A percentile compares a stretch with the other conserved stretches of the same genome.
phyloP scores from a whole-genome alignment of 176 grass and related monocot species.

The Alopecurus myosuroides region DNA sequence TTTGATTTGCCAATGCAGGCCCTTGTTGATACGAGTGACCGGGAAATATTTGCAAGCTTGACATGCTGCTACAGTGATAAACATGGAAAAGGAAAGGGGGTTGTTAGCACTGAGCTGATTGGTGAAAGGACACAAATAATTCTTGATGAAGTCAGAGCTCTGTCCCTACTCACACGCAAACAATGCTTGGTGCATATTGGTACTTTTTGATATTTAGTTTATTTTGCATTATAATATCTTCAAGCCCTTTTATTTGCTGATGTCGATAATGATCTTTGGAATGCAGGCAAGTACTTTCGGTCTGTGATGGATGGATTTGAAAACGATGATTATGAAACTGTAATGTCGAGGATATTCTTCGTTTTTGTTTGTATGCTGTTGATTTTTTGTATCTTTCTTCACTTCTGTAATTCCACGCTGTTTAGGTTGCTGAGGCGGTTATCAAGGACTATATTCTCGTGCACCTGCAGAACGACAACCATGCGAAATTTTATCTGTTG shows the following conservation, averaged over 20 bases:
- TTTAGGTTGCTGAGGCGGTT: slow-evolving; percentile 95
- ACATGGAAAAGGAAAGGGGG: slow-evolving; percentile 70
- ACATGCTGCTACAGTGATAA: slow-evolving; percentile 81
- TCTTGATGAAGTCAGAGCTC: slow-evolving; percentile 82
- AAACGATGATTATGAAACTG: slow-evolving; percentile 62
- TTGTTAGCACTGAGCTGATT: slow-evolving; percentile 87
- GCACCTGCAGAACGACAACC: slow-evolving; percentile 53
- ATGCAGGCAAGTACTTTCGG: slow-evolving; percentile 80
- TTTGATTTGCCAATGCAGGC: slow-evolving; percentile 45
- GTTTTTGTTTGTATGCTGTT: slow-evolving; percentile 34
- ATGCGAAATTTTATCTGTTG: slow-evolving; percentile 87
- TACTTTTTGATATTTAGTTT: slow-evolving; percentile 41
- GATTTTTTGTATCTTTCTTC: slow-evolving; percentile 19
- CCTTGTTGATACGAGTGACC: slow-evolving; percentile 83
- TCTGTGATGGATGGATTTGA: slow-evolving; percentile 91
- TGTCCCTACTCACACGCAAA: slow-evolving; percentile 62
- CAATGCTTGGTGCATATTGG: slow-evolving; percentile 90
- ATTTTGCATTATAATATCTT: slow-evolving; percentile 29
- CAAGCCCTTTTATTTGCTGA: neutral
- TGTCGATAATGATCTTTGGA: slow-evolving; percentile 22
- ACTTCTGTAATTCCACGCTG: slow-evolving; percentile 17
- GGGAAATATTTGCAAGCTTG: slow-evolving; percentile 89
- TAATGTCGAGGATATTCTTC: slow-evolving; percentile 33
- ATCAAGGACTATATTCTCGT: slow-evolving; percentile 82
- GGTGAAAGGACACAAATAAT: slow-evolving; percentile 94